These are phyloP conservation scores for Lagenaria siceraria DNA, from an alignment of 306 rosid genomes.

Conservation along the genomic window DNA sequence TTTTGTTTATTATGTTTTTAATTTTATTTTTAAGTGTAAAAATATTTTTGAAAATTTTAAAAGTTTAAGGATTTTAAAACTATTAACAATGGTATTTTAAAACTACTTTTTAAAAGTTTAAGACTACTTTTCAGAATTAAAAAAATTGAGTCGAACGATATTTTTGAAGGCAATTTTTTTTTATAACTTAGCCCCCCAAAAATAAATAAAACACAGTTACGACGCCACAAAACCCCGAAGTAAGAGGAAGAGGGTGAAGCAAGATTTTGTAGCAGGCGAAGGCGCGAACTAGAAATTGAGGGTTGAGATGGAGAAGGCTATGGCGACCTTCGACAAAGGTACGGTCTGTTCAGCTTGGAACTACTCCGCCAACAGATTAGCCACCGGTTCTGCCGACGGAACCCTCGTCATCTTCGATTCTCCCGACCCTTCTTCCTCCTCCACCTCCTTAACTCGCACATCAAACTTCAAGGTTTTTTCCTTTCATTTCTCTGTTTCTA, in stretches of 20 bases:
- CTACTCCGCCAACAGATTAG: conserved; percentile 43
- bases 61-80: no score
- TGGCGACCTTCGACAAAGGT: conserved; percentile 49
- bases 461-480: conserved; percentile 48
- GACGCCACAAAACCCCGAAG: background rate
- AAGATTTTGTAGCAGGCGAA: background rate
- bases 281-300: background rate
- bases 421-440: conserved; percentile 40
- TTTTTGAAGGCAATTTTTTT: no score
- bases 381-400: conserved; percentile 60
- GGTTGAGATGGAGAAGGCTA: conserved; percentile 44
- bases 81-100: no score
- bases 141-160: no score
- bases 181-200: no score
- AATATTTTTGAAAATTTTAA: no score
- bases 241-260: background rate
- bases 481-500: background rate
- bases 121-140: no score
- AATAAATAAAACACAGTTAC: background rate
- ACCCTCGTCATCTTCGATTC: conserved; percentile 59
- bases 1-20: no score
- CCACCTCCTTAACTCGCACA: conserved; percentile 37
- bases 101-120: no score
- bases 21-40: no score
- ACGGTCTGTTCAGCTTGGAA: conserved; percentile 76